Percentiles rank a stretch among this genome's conserved stretches.
Conservation (phyloP, 2,329 filamentous ascomycete species). For the Fusarium nygamai region DNA sequence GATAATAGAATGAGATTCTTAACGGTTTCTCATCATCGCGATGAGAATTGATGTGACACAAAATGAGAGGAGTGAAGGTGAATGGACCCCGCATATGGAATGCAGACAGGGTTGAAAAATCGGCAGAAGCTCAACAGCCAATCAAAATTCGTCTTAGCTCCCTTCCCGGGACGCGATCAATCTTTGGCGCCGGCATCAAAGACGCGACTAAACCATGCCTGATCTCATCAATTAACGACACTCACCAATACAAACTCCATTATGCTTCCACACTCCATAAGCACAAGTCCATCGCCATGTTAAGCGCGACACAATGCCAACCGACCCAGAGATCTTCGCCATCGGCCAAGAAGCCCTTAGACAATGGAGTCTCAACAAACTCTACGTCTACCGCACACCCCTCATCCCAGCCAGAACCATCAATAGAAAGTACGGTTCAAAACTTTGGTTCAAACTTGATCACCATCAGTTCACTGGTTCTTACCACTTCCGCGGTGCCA, state of each 20-base stretch:
- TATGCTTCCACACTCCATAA: not conserved
- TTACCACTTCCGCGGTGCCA: not conserved
- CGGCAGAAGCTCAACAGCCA: not conserved
- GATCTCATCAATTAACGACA: no score
- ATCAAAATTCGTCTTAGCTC: not conserved
- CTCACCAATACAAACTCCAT: fast-evolving
- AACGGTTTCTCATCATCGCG: fast-evolving
- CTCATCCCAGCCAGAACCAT: not conserved
- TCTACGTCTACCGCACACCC: not conserved
- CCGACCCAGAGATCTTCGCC: not conserved
- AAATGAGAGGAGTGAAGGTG: not conserved
- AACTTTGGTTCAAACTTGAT: not conserved
- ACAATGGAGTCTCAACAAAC: not conserved
- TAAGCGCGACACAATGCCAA: not conserved
- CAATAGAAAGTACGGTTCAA: not conserved
- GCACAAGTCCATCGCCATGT: not conserved
- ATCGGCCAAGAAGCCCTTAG: not conserved
- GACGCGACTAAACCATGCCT: not conserved
- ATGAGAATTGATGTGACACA: no score
- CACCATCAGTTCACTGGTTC: not conserved
- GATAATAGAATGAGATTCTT: not conserved
- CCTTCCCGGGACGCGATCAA: not conserved
- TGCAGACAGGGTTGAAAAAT: not conserved
- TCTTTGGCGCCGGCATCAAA: not conserved
- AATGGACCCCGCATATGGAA: not conserved